Evolutionary conservation across 176 grass and related monocot genomes (phyloP).

Genomic region (Themeda triandra): DNA sequence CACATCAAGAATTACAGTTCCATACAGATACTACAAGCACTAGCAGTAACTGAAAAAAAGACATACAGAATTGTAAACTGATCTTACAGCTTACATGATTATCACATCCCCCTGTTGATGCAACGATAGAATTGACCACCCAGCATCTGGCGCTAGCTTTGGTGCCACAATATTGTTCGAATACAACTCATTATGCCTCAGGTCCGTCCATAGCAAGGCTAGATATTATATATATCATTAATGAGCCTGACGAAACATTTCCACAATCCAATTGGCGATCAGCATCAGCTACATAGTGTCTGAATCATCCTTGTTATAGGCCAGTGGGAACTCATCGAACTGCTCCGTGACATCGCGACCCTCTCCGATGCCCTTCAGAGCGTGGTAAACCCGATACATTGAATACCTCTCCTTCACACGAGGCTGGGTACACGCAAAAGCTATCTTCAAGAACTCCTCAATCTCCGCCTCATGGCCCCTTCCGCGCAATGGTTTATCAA

Average conservation of each 20-base stretch:
- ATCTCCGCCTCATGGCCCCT: slow-evolving; percentile 61
- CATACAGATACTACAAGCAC: slow-evolving; percentile 39
- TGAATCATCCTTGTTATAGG: slow-evolving; percentile 76
- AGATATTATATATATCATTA: slow-evolving; percentile 19
- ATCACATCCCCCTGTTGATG: slow-evolving; percentile 31
- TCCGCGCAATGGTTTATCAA: slow-evolving; percentile 51
- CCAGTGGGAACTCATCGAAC: slow-evolving; percentile 82
- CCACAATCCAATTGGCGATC: not conserved
- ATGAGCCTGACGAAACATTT: slow-evolving; percentile 15
- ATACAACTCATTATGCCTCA: not conserved
- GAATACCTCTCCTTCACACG: slow-evolving; percentile 62
- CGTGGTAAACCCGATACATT: slow-evolving; percentile 75
- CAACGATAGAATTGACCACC: slow-evolving; percentile 22
- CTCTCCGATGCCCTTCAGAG: slow-evolving; percentile 58
- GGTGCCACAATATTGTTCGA: slow-evolving; percentile 10
- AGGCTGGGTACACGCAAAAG: slow-evolving; percentile 53
- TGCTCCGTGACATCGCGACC: slow-evolving; percentile 60
- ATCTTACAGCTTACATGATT: slow-evolving; percentile 61
- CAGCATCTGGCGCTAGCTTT: slow-evolving; percentile 22
- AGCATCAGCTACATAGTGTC: slow-evolving; percentile 43
- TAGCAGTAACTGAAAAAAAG: slow-evolving; percentile 19
- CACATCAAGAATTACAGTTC: slow-evolving; percentile 55
- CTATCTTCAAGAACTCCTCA: slow-evolving; percentile 73
- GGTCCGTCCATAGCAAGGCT: slow-evolving; percentile 12
- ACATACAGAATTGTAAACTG: slow-evolving; percentile 32